Conservation (phyloP, 1,284 basidiomycete genomes). For the Trametes sp. region DNA sequence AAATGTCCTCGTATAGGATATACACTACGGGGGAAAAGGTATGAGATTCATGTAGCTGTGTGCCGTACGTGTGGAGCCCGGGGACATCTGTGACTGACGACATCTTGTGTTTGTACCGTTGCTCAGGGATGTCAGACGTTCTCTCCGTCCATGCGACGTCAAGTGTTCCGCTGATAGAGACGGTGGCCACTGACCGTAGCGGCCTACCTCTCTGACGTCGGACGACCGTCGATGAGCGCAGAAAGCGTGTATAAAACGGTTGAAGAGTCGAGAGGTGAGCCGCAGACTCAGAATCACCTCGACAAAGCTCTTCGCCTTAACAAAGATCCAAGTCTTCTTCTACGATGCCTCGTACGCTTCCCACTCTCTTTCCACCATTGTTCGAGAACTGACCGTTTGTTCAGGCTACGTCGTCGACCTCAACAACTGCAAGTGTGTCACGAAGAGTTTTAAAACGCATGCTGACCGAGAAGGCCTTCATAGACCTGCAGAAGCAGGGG, state of each 20-base stretch:
- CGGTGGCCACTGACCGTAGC: background rate
- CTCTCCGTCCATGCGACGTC: background rate
- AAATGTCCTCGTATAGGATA: background rate
- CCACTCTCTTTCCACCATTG: background rate
- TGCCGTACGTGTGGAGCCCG: background rate
- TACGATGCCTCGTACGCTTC: constrained; percentile 17
- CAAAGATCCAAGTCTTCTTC: background rate
- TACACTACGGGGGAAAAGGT: background rate
- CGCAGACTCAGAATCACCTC: background rate
- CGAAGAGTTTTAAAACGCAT: background rate
- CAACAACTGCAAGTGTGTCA: constrained; percentile 55
- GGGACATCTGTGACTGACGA: background rate
- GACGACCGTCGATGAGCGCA: background rate
- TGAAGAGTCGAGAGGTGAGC: background rate
- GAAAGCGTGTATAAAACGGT: constrained; percentile 1
- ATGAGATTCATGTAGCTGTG: background rate
- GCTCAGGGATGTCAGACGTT: background rate
- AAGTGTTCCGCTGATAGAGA: constrained; percentile 1
- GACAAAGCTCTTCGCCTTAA: background rate
- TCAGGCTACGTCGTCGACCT: constrained; percentile 53
- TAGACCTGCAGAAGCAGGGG: constrained; percentile 50
- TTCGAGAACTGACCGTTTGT: background rate
- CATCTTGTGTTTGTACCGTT: background rate
- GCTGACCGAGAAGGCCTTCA: constrained; percentile 8
- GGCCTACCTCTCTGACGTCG: background rate